These are phyloP conservation scores for Medicago arabica DNA, from an alignment of 306 rosid genomes.

Conservation along the genomic window DNA sequence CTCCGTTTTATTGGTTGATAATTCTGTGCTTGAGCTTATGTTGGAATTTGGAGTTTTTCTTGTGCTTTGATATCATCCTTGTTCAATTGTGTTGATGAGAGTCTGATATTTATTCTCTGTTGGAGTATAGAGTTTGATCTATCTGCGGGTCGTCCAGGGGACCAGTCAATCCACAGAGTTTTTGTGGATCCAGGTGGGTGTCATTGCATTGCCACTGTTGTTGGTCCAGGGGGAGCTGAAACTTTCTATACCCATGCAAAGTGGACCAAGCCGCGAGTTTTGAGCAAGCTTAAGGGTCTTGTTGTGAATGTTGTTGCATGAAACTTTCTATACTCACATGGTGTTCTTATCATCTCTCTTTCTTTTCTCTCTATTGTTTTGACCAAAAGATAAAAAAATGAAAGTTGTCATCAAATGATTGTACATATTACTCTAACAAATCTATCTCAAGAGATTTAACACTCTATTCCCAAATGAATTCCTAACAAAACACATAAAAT, in stretches of 20 bases:
- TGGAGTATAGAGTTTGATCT: constrained; percentile 81
- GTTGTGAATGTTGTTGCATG: constrained; percentile 94
- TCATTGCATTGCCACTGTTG: constrained; percentile 84
- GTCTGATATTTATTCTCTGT: constrained; percentile 42
- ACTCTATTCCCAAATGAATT: no score
- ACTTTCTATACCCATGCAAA: constrained; percentile 92
- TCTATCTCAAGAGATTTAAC: no score
- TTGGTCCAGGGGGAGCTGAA: constrained; percentile 83
- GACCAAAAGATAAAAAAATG: no score
- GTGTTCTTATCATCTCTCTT: no score
- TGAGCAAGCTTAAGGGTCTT: constrained; percentile 82
- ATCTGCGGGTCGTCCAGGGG: constrained; percentile 86
- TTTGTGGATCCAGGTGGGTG: constrained; percentile 98
- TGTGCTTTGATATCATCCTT: constrained; percentile 34
- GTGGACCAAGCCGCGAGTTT: constrained; percentile 88
- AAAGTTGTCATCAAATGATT: no score
- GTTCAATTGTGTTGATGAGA: constrained; percentile 34
- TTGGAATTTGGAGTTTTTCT: constrained; percentile 25
- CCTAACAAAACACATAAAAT: no score
- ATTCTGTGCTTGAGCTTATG: constrained; percentile 28
- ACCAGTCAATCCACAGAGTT: constrained; percentile 92
- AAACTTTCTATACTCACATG: constrained; percentile 56
- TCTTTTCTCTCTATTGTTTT: no score
- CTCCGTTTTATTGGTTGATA: constrained; percentile 9
- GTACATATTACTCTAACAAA: no score